A percentile compares a stretch with the other conserved stretches of the same genome.
Conservation (phyloP, 2,329 filamentous ascomycete species). For the Monosporascus sp. region DNA sequence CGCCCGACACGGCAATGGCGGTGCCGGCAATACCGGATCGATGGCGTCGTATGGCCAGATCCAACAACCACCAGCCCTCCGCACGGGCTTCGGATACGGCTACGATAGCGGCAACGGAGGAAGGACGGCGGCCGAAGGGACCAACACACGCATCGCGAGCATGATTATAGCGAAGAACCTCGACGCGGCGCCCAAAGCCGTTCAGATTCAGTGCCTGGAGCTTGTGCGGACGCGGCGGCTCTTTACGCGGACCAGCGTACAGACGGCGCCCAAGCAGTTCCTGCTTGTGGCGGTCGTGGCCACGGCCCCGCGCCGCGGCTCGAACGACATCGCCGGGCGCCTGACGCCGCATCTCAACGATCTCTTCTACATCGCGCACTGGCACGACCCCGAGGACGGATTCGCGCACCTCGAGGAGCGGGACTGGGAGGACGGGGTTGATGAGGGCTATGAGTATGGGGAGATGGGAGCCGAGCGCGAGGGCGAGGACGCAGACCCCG, state of each 20-base stretch:
- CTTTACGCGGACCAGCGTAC: conserved; percentile 67
- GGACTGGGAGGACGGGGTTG: conserved; percentile 30
- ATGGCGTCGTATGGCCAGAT: not conserved
- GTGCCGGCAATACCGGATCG: conserved; percentile 19
- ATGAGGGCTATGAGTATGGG: conserved; percentile 11
- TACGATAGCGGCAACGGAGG: not conserved
- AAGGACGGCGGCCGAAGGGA: no score
- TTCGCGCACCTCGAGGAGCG: conserved; percentile 69
- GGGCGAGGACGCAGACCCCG: conserved; percentile 8
- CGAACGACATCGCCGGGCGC: conserved; percentile 39
- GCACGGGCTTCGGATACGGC: not conserved
- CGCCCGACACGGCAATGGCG: not conserved
- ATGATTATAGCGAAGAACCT: conserved; percentile 78
- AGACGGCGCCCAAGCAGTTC: conserved; percentile 71
- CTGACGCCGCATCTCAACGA: conserved; percentile 66
- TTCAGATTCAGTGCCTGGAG: conserved; percentile 78
- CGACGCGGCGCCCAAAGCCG: conserved; percentile 62
- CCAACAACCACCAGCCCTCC: not conserved
- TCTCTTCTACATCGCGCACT: conserved; percentile 82
- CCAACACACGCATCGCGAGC: conserved; percentile 57
- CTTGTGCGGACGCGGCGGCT: conserved; percentile 76
- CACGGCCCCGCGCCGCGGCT: conserved; percentile 27
- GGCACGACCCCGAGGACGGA: conserved; percentile 67
- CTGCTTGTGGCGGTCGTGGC: conserved; percentile 70
- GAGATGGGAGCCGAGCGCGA: conserved; percentile 16